These are phyloP conservation scores for Scytalidium lignicola DNA, from an alignment of 2,329 filamentous ascomycete species.

Conservation along the genomic window DNA sequence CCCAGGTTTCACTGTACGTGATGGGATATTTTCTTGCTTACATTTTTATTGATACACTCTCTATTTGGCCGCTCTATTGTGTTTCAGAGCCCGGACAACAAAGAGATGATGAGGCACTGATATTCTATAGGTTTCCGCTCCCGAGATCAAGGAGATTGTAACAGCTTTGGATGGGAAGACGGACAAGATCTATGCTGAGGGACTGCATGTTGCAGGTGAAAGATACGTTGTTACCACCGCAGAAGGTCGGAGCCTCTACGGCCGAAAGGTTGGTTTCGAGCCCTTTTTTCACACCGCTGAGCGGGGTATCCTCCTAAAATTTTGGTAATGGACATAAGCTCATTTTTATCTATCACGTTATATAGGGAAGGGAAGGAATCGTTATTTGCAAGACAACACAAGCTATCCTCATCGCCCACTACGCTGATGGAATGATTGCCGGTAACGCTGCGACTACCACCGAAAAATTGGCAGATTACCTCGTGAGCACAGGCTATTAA, in stretches of 20 bases:
- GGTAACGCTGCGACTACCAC: conserved; percentile 74
- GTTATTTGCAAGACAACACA: conserved; percentile 81
- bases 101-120: background rate
- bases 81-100: no score
- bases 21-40: background rate
- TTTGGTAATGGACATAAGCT: conserved; percentile 9
- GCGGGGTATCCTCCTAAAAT: background rate
- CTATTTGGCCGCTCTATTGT: no score
- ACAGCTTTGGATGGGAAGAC: conserved; percentile 43
- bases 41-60: background rate
- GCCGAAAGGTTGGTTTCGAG: conserved; percentile 64
- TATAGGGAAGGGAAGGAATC: conserved; percentile 72
- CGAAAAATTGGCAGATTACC: conserved; percentile 81
- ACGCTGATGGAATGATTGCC: conserved; percentile 68
- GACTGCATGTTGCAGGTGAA: conserved; percentile 69
- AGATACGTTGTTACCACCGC: conserved; percentile 74
- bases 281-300: background rate
- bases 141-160: conserved; percentile 55
- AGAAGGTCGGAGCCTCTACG: conserved; percentile 76
- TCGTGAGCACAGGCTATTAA: conserved; percentile 68
- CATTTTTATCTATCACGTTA: background rate
- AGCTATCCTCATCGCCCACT: conserved; percentile 84
- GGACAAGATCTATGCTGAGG: conserved; percentile 65
- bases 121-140: conserved; percentile 46
- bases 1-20: conserved; percentile 50